Evolutionary conservation across 1,284 basidiomycete genomes (phyloP).

Genomic region (Naganishia albida): DNA sequence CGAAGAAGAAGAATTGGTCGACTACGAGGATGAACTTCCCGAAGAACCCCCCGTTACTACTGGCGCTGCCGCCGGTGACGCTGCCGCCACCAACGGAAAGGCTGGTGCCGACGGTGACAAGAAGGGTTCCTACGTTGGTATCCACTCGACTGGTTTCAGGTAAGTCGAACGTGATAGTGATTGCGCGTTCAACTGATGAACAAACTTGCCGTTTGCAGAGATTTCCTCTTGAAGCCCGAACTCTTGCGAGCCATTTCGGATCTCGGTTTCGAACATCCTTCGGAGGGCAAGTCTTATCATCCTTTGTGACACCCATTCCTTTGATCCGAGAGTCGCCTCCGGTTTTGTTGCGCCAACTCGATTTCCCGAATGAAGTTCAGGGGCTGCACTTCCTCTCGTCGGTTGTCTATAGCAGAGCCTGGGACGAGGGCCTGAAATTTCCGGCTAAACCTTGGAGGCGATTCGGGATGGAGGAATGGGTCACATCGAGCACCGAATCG

Average conservation of each 20-base stretch:
- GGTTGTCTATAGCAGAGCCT: no score
- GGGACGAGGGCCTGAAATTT: no score
- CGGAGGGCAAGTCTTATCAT: slow-evolving; percentile 72
- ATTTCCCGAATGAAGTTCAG: neutral
- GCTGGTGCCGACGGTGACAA: slow-evolving; percentile 72
- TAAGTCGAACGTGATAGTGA: slow-evolving; percentile 49
- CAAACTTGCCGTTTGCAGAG: slow-evolving; percentile 59
- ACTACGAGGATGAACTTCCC: slow-evolving; percentile 89
- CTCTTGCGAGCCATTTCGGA: slow-evolving; percentile 96
- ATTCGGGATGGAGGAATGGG: slow-evolving; percentile 4
- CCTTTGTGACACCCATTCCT: slow-evolving; percentile 10
- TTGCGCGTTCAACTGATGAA: neutral
- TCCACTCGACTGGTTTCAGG: slow-evolving; percentile 95
- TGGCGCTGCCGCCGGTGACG: slow-evolving; percentile 44
- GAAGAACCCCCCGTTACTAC: slow-evolving; percentile 61
- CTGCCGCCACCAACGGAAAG: slow-evolving; percentile 61
- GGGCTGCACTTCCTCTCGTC: no score
- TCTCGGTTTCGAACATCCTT: slow-evolving; percentile 98
- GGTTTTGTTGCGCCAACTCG: neutral
- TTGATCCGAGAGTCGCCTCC: slow-evolving; percentile 14
- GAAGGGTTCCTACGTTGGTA: slow-evolving; percentile 96
- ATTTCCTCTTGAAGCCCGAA: slow-evolving; percentile 97
- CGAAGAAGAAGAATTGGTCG: slow-evolving; percentile 59
- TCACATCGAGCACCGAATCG: neutral
- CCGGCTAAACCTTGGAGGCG: no score